Conservation (phyloP, 192 early-diverging fungal species). For the Polychytrium aggregatum region DNA sequence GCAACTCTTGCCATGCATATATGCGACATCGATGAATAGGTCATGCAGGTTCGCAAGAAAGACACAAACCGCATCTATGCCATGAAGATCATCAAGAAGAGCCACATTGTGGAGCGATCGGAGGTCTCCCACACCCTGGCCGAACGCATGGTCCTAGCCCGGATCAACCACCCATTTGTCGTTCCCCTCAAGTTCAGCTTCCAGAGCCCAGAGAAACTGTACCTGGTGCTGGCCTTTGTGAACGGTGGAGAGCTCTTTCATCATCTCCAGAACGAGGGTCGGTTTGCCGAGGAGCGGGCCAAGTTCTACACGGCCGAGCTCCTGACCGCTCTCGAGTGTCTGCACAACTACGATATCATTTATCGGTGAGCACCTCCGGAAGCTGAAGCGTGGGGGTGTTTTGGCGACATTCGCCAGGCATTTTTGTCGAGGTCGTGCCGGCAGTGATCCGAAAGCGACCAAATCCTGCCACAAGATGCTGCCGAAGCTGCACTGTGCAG, state of each 20-base stretch:
- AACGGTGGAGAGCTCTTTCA: conserved; percentile 90
- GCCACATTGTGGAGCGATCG: conserved; percentile 81
- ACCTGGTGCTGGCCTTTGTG: conserved; percentile 88
- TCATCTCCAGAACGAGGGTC: conserved; percentile 54
- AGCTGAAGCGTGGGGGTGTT: not conserved
- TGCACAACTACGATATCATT: conserved; percentile 86
- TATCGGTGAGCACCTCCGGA: conserved; percentile 37
- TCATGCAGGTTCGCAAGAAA: conserved; percentile 86
- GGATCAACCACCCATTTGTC: conserved; percentile 69
- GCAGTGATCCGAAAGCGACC: not conserved
- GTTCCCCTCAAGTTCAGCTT: conserved; percentile 40
- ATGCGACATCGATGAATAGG: no score
- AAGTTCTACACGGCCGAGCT: conserved; percentile 85
- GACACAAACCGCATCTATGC: conserved; percentile 86
- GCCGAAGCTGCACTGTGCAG: no score
- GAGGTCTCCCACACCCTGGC: conserved; percentile 92
- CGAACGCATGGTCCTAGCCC: conserved; percentile 80
- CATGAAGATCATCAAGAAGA: conserved; percentile 91
- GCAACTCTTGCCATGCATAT: no score
- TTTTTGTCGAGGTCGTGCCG: not conserved
- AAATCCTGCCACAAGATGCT: no score
- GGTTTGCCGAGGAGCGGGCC: conserved; percentile 48
- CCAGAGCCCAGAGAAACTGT: conserved; percentile 88
- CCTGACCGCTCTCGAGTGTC: conserved; percentile 77
- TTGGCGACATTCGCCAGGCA: no score